phyloP scores from a whole-genome alignment of 2,329 filamentous ascomycete species.

The Aureobasidium sp. region DNA sequence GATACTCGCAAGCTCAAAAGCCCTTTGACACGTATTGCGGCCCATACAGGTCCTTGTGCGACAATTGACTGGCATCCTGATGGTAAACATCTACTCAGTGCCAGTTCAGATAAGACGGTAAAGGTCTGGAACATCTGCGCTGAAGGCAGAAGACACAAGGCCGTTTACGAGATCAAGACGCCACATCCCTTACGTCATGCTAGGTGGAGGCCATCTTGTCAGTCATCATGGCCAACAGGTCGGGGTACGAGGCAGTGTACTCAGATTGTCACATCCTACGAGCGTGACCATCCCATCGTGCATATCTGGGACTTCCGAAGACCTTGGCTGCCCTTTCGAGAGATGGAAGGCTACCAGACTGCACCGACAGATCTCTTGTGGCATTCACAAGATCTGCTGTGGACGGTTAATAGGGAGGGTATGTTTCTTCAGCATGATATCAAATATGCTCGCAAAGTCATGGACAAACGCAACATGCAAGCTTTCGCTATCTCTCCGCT shows the following conservation, averaged over 20 bases:
- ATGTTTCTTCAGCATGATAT: constrained; percentile 55
- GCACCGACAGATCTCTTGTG: constrained; percentile 53
- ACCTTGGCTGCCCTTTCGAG: constrained; percentile 52
- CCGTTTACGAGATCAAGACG: constrained; percentile 48
- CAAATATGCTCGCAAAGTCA: constrained; percentile 49
- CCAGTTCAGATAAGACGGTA: constrained; percentile 52
- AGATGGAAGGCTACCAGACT: constrained; percentile 47
- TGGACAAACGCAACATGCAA: constrained; percentile 48
- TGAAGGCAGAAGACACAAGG: constrained; percentile 49
- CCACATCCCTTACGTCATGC: constrained; percentile 55
- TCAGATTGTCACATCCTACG: constrained; percentile 54
- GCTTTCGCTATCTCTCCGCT: constrained; percentile 49
- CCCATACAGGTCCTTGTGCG: constrained; percentile 45
- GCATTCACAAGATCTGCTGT: constrained; percentile 54
- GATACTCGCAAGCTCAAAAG: constrained; percentile 50
- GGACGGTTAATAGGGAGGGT: constrained; percentile 54
- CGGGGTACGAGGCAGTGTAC: constrained; percentile 50
- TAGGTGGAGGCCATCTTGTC: constrained; percentile 53
- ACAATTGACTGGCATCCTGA: constrained; percentile 60
- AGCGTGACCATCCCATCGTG: constrained; percentile 50
- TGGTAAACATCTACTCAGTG: constrained; percentile 54
- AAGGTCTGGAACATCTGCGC: constrained; percentile 56
- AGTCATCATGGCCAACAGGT: constrained; percentile 43
- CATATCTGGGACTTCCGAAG: constrained; percentile 58
- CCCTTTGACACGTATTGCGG: constrained; percentile 51